Evolutionary conservation across 78 protist genomes (phyloP).

Genomic region (Bodo saltans): DNA sequence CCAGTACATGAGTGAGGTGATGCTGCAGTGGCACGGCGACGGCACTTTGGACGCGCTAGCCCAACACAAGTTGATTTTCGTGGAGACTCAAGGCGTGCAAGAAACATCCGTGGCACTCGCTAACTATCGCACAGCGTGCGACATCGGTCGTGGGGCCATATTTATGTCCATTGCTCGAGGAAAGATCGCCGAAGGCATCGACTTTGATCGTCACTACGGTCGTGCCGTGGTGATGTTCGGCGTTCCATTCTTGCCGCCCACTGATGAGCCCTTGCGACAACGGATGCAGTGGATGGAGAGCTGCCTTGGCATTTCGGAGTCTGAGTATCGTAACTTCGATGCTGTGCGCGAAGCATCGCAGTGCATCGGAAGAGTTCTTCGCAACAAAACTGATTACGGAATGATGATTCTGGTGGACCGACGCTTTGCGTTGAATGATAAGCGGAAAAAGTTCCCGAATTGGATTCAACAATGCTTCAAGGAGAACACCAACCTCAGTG

Average conservation of each 20-base stretch:
- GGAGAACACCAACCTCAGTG: conserved; percentile 29
- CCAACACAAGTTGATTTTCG: conserved; percentile 82
- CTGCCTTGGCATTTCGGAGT: conserved; percentile 57
- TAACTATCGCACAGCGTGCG: conserved; percentile 78
- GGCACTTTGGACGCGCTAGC: conserved; percentile 43
- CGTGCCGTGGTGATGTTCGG: conserved; percentile 88
- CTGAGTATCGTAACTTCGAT: conserved; percentile 89
- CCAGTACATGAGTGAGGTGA: conserved; percentile 85
- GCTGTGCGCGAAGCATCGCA: conserved; percentile 95
- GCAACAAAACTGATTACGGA: conserved; percentile 96
- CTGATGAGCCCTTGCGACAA: conserved; percentile 54
- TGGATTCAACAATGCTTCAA: conserved; percentile 63
- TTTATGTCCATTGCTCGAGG: conserved; percentile 96
- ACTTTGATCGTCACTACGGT: conserved; percentile 91
- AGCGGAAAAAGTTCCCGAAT: conserved; percentile 62
- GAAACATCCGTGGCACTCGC: conserved; percentile 92
- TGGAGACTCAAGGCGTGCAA: conserved; percentile 82
- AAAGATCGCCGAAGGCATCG: conserved; percentile 93
- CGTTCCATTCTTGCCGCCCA: conserved; percentile 83
- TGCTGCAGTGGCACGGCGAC: conserved; percentile 71
- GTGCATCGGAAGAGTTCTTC: conserved; percentile 95
- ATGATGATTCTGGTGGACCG: conserved; percentile 93
- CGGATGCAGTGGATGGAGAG: conserved; percentile 60
- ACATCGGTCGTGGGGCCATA: conserved; percentile 92
- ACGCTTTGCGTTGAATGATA: conserved; percentile 44